Conservation (phyloP, 2,329 filamentous ascomycete genomes). For the Microcyclospora tardicrescens region DNA sequence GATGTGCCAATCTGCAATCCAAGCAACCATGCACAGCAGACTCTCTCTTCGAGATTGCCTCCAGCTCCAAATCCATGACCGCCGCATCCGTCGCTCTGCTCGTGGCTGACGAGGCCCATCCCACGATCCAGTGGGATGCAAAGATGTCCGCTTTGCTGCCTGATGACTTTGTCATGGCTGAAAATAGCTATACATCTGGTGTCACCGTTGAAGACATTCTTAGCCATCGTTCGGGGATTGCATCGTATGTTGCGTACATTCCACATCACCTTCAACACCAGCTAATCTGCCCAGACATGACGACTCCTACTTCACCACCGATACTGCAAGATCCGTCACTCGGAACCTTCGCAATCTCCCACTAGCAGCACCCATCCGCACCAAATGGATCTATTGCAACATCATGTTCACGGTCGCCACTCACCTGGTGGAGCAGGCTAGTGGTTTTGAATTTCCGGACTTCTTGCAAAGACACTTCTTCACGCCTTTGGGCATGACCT, state of each 20-base stretch:
- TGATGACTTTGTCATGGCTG: constrained; percentile 40
- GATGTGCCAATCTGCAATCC: constrained; percentile 25
- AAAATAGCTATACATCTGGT: constrained; percentile 34
- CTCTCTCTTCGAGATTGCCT: constrained; percentile 44
- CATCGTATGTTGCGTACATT: constrained; percentile 11
- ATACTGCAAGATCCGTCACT: constrained; percentile 27
- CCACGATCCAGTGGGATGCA: constrained; percentile 34
- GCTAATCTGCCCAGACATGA: constrained; percentile 21
- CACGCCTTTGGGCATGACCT: constrained; percentile 35
- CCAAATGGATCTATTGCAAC: constrained; percentile 38
- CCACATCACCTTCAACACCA: neutral
- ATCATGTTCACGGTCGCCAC: constrained; percentile 36
- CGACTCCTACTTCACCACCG: constrained; percentile 17
- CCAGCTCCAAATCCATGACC: constrained; percentile 44
- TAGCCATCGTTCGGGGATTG: constrained; percentile 40
- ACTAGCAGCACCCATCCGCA: constrained; percentile 32
- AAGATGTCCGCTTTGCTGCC: constrained; percentile 35
- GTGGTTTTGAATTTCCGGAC: constrained; percentile 25
- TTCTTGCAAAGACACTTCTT: constrained; percentile 33
- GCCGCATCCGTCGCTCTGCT: constrained; percentile 39
- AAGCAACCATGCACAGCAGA: constrained; percentile 29
- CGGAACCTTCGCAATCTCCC: constrained; percentile 36
- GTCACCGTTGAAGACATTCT: constrained; percentile 44
- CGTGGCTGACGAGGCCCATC: constrained; percentile 29
- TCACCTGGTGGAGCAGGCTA: constrained; percentile 35